Evolutionary conservation across 2,329 filamentous ascomycete species (phyloP).

Genomic region (Fusarium euwallaceae): DNA sequence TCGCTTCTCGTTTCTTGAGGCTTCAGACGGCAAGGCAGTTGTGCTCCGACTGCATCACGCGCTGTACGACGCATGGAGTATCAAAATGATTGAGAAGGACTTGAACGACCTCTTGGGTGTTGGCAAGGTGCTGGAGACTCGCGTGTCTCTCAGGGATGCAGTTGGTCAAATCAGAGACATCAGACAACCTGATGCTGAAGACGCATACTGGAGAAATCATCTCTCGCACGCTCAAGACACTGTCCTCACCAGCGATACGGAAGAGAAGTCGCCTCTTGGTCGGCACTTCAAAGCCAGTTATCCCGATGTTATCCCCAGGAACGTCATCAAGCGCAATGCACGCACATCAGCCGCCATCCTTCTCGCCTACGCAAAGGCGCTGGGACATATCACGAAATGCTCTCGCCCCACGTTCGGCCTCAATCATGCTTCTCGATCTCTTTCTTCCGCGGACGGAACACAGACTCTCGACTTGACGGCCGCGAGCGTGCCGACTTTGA

Average conservation of each 20-base stretch:
- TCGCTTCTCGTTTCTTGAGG: slow-evolving; percentile 6
- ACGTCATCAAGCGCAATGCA: background rate
- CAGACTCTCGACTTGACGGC: slow-evolving; percentile 20
- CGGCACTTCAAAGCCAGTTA: slow-evolving; percentile 16
- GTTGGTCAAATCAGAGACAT: background rate
- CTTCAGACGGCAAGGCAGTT: slow-evolving; percentile 8
- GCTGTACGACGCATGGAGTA: slow-evolving; percentile 28
- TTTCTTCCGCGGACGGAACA: background rate
- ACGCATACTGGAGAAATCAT: slow-evolving; percentile 7
- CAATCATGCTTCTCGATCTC: slow-evolving; percentile 26
- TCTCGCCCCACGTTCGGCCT: slow-evolving; percentile 14
- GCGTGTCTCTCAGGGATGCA: background rate
- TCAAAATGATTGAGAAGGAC: slow-evolving; percentile 26
- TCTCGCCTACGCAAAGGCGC: slow-evolving; percentile 4
- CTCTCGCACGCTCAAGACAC: slow-evolving; percentile 10
- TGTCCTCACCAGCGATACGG: background rate
- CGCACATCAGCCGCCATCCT: slow-evolving; percentile 9
- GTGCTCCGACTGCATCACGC: slow-evolving; percentile 27
- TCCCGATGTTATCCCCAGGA: background rate
- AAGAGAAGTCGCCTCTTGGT: background rate
- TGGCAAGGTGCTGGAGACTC: background rate
- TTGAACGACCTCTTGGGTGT: background rate
- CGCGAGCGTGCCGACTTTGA: slow-evolving; percentile 7
- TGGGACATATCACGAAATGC: background rate
- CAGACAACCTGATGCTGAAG: background rate